These are phyloP conservation scores for Polyporus arcularius DNA, from an alignment of 768 basidiomycete species.

Conservation along the genomic window DNA sequence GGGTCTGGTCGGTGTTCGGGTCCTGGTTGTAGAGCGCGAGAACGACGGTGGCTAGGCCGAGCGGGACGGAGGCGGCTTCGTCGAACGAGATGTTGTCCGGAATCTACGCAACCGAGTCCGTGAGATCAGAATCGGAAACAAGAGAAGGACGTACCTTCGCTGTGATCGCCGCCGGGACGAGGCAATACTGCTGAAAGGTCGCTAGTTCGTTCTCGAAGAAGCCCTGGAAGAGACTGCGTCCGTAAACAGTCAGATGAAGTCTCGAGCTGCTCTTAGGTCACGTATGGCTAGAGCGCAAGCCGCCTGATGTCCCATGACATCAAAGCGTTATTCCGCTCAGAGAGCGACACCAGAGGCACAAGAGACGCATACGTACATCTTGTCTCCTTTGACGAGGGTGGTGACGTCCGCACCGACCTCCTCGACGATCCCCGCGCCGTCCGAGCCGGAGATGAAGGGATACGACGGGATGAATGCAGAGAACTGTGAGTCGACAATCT, in stretches of 20 bases:
- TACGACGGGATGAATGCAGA: conserved; percentile 35
- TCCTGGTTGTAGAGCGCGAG: conserved; percentile 29
- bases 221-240: conserved; percentile 8
- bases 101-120: conserved; percentile 20
- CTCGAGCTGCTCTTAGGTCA: too few relatives aligned
- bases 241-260: neutral
- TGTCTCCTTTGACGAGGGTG: conserved; percentile 38
- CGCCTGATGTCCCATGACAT: too few relatives aligned
- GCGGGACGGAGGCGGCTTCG: conserved; percentile 33
- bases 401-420: conserved; percentile 40
- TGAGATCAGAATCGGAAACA: neutral
- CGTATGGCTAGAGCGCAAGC: too few relatives aligned
- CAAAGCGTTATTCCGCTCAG: neutral
- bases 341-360: neutral
- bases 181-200: conserved; percentile 29
- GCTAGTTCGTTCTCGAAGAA: neutral
- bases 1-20: conserved; percentile 11
- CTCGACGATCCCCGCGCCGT: conserved; percentile 41
- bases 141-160: conserved; percentile 20
- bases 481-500: conserved; percentile 26
- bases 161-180: conserved; percentile 26
- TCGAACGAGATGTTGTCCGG: conserved; percentile 32
- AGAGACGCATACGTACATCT: conserved; percentile 29
- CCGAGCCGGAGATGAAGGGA: conserved; percentile 39
- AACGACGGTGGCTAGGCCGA: conserved; percentile 32